Percentiles rank a stretch among this genome's conserved stretches.
phyloP scores from a whole-genome alignment of 2,329 filamentous ascomycete genomes.

The Penicillium sp. region DNA sequence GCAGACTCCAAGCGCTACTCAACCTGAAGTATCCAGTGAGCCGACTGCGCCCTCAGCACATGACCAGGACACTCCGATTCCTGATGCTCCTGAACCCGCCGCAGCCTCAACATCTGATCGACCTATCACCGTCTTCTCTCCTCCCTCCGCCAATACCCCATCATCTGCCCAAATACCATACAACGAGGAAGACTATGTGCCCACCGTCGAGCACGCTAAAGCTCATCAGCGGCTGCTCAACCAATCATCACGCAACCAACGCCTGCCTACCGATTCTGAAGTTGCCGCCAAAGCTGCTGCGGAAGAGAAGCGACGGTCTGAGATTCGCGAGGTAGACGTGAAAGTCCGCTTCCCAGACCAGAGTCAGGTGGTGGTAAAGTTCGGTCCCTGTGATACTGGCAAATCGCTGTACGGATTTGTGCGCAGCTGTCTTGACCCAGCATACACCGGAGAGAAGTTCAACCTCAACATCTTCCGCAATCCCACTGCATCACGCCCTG shows the following conservation, averaged over 20 bases:
- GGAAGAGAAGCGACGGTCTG: slow-evolving; percentile 61
- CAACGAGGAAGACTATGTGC: slow-evolving; percentile 72
- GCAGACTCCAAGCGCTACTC: slow-evolving; percentile 10
- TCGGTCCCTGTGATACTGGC: slow-evolving; percentile 65
- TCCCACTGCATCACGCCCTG: slow-evolving; percentile 19
- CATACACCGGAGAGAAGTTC: slow-evolving; percentile 59
- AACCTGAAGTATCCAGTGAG: slow-evolving; percentile 4
- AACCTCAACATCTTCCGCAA: slow-evolving; percentile 58
- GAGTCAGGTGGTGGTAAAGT: slow-evolving; percentile 67
- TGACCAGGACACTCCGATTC: slow-evolving; percentile 10
- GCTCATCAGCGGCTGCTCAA: slow-evolving; percentile 70
- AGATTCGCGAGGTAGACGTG: slow-evolving; percentile 65
- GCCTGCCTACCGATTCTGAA: slow-evolving; percentile 78
- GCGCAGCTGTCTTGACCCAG: slow-evolving; percentile 61
- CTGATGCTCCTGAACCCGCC: slow-evolving; percentile 20
- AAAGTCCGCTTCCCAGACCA: slow-evolving; percentile 87
- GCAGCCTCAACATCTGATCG: slow-evolving; percentile 41
- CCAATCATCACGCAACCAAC: slow-evolving; percentile 70
- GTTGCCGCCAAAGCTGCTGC: slow-evolving; percentile 64
- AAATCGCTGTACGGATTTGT: slow-evolving; percentile 71
- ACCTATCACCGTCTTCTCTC: slow-evolving; percentile 66
- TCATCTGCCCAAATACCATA: slow-evolving; percentile 64
- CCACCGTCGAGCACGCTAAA: slow-evolving; percentile 80
- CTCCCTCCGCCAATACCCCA: slow-evolving; percentile 69
- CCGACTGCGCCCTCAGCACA: slow-evolving; percentile 3